Evolutionary conservation across 2,329 filamentous ascomycete genomes (phyloP).

Genomic region (Fusarium brachygibbosum): DNA sequence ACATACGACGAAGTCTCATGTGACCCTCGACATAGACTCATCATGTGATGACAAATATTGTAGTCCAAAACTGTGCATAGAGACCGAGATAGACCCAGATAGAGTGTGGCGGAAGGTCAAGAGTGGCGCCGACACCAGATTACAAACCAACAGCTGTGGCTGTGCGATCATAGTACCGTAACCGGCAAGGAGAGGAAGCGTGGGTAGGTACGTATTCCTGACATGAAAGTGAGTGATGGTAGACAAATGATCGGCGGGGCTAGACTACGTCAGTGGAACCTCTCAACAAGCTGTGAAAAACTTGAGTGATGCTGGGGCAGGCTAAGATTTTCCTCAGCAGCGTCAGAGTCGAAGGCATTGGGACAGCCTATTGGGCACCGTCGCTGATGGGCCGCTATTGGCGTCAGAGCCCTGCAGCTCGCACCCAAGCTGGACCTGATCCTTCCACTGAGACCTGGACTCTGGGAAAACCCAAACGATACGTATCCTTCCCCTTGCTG

Average conservation of each 20-base stretch:
- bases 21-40: conserved; percentile 27
- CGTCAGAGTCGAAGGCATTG: conserved; percentile 40
- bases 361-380: conserved; percentile 35
- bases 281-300: conserved; percentile 33
- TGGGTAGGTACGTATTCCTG: not conserved
- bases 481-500: conserved; percentile 21
- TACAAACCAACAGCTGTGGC: conserved; percentile 45
- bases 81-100: conserved; percentile 11
- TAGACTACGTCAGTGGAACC: conserved; percentile 47
- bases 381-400: conserved; percentile 27
- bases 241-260: conserved; percentile 41
- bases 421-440: conserved; percentile 32
- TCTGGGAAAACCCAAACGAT: conserved; percentile 17
- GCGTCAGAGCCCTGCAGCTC: conserved; percentile 37
- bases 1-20: conserved; percentile 42
- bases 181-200: not conserved
- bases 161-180: conserved; percentile 30
- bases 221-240: not conserved
- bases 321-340: conserved; percentile 40
- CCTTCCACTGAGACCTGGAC: conserved; percentile 16
- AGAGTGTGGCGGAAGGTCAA: conserved; percentile 47
- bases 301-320: conserved; percentile 34
- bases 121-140: conserved; percentile 30
- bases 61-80: not conserved
- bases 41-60: conserved; percentile 47